A percentile compares a stretch with the other conserved stretches of the same genome.
These are phyloP conservation scores for Lactarius vividus DNA, from an alignment of 768 basidiomycete genomes.

Conservation along the genomic window DNA sequence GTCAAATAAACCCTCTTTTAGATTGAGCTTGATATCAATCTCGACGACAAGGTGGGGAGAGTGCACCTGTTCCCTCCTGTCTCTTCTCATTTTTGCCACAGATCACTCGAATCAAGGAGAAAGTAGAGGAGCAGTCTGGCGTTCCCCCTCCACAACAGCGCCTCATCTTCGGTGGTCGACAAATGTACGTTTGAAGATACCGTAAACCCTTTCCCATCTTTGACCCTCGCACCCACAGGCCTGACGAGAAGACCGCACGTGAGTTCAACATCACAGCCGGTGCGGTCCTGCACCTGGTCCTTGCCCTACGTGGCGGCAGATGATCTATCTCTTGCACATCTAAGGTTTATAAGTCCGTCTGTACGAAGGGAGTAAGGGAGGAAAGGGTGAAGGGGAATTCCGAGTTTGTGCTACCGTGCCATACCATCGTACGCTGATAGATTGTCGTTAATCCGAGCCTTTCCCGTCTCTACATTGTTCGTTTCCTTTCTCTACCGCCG, in stretches of 20 bases:
- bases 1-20: conserved; percentile 27
- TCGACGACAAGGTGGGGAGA: conserved; percentile 70
- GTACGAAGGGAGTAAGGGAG: conserved; percentile 19
- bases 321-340: conserved; percentile 33
- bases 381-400: not conserved
- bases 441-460: conserved; percentile 15
- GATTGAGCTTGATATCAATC: conserved; percentile 96
- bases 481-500: not conserved
- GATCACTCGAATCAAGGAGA: conserved; percentile 95
- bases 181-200: conserved; percentile 61
- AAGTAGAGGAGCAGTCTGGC: conserved; percentile 97
- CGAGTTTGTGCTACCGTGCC: not conserved
- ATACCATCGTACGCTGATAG: conserved; percentile 23
- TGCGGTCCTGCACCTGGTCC: conserved; percentile 88
- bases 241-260: conserved; percentile 85
- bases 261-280: conserved; percentile 85
- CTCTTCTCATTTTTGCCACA: conserved; percentile 34
- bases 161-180: conserved; percentile 88
- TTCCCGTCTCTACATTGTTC: too few species aligned
- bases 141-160: conserved; percentile 96
- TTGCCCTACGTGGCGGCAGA: conserved; percentile 89
- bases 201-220: conserved; percentile 1
- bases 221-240: conserved; percentile 46
- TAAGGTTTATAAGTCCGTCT: conserved; percentile 3
- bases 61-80: not conserved